phyloP scores from a whole-genome alignment of 1,284 basidiomycete species.

The Rhizoctonia solani region DNA sequence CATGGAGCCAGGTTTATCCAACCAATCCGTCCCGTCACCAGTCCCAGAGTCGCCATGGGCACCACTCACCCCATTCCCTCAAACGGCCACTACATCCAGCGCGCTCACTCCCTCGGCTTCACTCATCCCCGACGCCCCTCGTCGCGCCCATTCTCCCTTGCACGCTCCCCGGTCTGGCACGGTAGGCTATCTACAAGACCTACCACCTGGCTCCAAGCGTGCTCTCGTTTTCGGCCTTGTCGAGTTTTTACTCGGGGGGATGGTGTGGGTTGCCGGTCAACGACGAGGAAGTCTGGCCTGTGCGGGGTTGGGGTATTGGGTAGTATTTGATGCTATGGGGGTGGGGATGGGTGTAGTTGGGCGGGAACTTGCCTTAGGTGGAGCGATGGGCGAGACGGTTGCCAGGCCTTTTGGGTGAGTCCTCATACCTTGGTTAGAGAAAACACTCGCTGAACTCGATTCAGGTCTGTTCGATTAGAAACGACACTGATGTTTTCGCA shows the following conservation, averaged over 20 bases:
- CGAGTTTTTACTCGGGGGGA: slow-evolving; percentile 55
- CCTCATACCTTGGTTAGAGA: not conserved
- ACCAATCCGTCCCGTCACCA: slow-evolving; percentile 1
- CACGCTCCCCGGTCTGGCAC: slow-evolving; percentile 40
- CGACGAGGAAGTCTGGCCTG: slow-evolving; percentile 83
- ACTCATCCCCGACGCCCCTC: slow-evolving; percentile 32
- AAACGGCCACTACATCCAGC: slow-evolving; percentile 19
- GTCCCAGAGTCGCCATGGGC: slow-evolving; percentile 31
- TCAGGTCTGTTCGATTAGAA: slow-evolving; percentile 55
- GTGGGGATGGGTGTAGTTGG: slow-evolving; percentile 63
- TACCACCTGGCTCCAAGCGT: slow-evolving; percentile 47
- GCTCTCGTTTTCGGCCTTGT: slow-evolving; percentile 48
- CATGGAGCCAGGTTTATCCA: slow-evolving; percentile 60
- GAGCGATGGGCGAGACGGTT: slow-evolving; percentile 37
- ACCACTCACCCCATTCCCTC: slow-evolving; percentile 32
- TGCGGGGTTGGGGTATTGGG: slow-evolving; percentile 92
- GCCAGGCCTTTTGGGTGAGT: slow-evolving; percentile 72
- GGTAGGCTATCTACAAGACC: slow-evolving; percentile 42
- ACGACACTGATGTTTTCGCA: slow-evolving; percentile 86
- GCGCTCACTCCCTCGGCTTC: slow-evolving; percentile 32
- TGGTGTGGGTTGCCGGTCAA: slow-evolving; percentile 90
- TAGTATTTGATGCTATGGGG: slow-evolving; percentile 92
- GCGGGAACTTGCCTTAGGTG: slow-evolving; percentile 48
- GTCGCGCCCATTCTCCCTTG: slow-evolving; percentile 32
- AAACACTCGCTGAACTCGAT: not conserved